Conservation (phyloP, 169 alveolate genomes). For the Plasmodium reichenowi region DNA sequence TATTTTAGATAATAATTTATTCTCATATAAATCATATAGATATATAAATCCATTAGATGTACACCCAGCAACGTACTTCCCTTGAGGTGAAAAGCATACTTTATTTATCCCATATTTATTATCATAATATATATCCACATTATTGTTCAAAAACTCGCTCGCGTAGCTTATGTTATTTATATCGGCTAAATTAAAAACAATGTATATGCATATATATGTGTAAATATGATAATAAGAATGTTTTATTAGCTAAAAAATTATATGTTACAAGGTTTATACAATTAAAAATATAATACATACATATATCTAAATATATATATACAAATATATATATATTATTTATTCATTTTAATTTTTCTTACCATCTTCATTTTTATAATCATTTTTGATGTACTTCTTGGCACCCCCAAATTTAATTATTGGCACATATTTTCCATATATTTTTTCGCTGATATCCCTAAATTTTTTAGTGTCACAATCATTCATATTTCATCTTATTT, state of each 20-base stretch:
- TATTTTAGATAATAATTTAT: constrained; percentile 51
- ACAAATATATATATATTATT: constrained; percentile 8
- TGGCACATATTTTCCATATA: constrained; percentile 63
- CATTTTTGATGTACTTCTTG: constrained; percentile 54
- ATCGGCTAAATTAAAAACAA: constrained; percentile 14
- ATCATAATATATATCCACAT: constrained; percentile 32
- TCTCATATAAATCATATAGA: constrained; percentile 69
- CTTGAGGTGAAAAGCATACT: constrained; percentile 76
- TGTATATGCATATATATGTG: no score
- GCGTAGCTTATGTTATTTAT: constrained; percentile 30
- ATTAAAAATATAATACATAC: neutral
- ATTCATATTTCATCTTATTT: constrained; percentile 70
- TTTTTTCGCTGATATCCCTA: constrained; percentile 52
- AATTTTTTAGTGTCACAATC: constrained; percentile 50
- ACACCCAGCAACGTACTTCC: constrained; percentile 77
- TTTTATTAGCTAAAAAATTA: constrained; percentile 2
- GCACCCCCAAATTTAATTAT: constrained; percentile 76
- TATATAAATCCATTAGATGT: constrained; percentile 65
- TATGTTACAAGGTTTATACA: neutral
- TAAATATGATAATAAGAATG: no score
- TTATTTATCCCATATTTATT: constrained; percentile 56
- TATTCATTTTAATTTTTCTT: neutral
- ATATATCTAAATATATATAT: neutral
- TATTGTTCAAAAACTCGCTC: constrained; percentile 4
- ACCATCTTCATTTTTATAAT: constrained; percentile 62